Evolutionary conservation across 257 asterid species (phyloP).

Genomic region (Linderniella brevidens): DNA sequence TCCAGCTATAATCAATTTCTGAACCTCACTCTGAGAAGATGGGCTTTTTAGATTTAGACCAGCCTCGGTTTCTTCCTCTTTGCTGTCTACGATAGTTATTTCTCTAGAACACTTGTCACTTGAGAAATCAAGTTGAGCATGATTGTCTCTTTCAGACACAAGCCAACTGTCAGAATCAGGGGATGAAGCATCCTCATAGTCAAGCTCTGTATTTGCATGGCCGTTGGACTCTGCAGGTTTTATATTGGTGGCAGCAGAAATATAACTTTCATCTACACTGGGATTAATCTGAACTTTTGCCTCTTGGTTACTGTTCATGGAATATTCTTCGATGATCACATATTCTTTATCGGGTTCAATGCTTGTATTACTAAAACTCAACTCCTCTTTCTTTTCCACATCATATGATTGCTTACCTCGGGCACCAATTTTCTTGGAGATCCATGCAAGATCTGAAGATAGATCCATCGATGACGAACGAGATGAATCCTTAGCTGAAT

Average conservation of each 20-base stretch:
- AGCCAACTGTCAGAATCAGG: too few species aligned
- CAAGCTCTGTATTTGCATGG: too few species aligned
- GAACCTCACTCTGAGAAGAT: slow-evolving; percentile 6
- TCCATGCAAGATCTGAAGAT: slow-evolving; percentile 45
- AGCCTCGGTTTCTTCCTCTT: too few species aligned
- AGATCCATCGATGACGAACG: slow-evolving; percentile 33
- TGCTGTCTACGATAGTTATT: too few species aligned
- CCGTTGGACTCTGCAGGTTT: too few species aligned
- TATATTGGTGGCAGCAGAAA: too few species aligned
- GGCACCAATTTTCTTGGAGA: slow-evolving; percentile 25
- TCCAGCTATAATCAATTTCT: slow-evolving; percentile 13
- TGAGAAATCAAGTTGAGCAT: too few species aligned
- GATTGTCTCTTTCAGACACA: too few species aligned
- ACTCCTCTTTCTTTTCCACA: slow-evolving; percentile 15
- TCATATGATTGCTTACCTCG: slow-evolving; percentile 16
- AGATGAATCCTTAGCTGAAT: slow-evolving; percentile 19
- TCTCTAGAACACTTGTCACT: too few species aligned
- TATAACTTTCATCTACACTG: not conserved
- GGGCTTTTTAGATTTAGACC: too few species aligned
- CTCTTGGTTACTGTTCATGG: slow-evolving; percentile 8
- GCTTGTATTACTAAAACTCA: slow-evolving; percentile 9
- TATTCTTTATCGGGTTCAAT: slow-evolving; percentile 2
- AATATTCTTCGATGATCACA: slow-evolving; percentile 11
- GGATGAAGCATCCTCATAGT: too few species aligned
- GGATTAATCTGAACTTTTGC: slow-evolving; percentile 10